Base-by-base conservation (phyloP, 2,329 filamentous ascomycete species). In the Polytolypa hystricis region DNA sequence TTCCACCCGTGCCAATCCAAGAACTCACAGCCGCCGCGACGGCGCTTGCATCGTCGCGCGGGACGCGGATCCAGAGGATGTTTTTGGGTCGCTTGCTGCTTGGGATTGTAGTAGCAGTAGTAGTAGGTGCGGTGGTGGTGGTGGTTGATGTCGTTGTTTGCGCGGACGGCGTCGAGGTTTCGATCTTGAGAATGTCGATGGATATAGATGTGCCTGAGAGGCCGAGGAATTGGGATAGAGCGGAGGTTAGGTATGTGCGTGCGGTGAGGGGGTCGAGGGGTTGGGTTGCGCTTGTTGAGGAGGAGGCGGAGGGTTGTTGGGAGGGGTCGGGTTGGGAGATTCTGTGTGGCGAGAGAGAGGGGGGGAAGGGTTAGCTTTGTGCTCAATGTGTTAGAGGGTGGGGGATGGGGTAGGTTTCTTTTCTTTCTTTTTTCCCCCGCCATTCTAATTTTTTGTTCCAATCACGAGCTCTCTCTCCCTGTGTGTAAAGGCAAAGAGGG, bases 181-280 rank as follows among this genome's bases (percentile, higher is more conserved):
- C 50, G 12, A 64, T 46, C 30, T 65, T 64, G 10, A 68, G 47
- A 21, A 69, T 64, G 39, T 70, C 66, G 33, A 69, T 54, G 2
- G 63, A 48, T 26, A 69, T 67, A 10, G 64, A 54, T 3, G 64
- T 62, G 11, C 66, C 66, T 3, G 57, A 56, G 5, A 67, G 40
- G 1, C 66, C 66, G 30, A 69, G 60, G 46, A 64, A 67, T 48
- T 67, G 64, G 14, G 58, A 57, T 1, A 70, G 54, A 2, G 66
- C 65, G 28, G 64, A 54, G 32, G 56, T 59, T 33, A 69, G 57
- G 44, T 67, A 56, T 18, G 61, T 61, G 39, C 60, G 59, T 16
- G 61, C 56, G n/a, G 64, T 66, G 42, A 69, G 55, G n/a, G 59
- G 48, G 45, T 69, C 66, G 19, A 66, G 48, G 28, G 52, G 44